Evolutionary conservation across 1,284 basidiomycete species (phyloP).

Genomic region (Schizophyllum commune): DNA sequence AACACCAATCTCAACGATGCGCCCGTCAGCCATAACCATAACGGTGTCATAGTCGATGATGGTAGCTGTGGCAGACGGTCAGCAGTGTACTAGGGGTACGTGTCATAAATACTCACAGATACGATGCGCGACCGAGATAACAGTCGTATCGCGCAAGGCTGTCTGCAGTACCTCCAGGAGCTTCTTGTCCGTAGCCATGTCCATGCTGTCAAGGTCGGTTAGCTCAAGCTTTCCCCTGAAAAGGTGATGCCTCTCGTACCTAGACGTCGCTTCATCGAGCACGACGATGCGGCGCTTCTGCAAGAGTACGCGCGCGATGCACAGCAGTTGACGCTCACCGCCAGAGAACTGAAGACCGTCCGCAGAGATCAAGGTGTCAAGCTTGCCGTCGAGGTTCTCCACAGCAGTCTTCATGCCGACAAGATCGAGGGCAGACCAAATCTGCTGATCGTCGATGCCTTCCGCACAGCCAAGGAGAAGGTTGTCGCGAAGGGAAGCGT

Average conservation of each 20-base stretch:
- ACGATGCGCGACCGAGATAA: slow-evolving; percentile 14
- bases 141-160: slow-evolving; percentile 9
- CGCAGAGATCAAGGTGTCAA: not conserved
- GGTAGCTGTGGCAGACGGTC: slow-evolving; percentile 7
- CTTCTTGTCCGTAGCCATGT: slow-evolving; percentile 10
- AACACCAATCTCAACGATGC: slow-evolving; percentile 9
- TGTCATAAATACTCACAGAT: slow-evolving; percentile 9
- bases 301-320: slow-evolving; percentile 24
- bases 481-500: not conserved
- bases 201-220: slow-evolving; percentile 7
- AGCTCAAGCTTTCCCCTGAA: not conserved
- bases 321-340: slow-evolving; percentile 24
- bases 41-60: slow-evolving; percentile 13
- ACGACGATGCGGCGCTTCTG: slow-evolving; percentile 21
- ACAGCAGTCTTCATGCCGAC: slow-evolving; percentile 6
- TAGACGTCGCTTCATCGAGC: slow-evolving; percentile 19
- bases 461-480: not conserved
- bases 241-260: not conserved
- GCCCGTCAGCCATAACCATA: slow-evolving; percentile 12
- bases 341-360: slow-evolving; percentile 8
- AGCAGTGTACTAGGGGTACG: not conserved
- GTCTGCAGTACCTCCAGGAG: slow-evolving; percentile 11
- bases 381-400: not conserved
- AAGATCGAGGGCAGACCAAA: slow-evolving; percentile 2
- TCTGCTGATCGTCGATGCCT: slow-evolving; percentile 1